A percentile compares a stretch with the other conserved stretches of the same genome.
phyloP scores from a whole-genome alignment of 2,329 filamentous ascomycete species.

The Oidium heveae region DNA sequence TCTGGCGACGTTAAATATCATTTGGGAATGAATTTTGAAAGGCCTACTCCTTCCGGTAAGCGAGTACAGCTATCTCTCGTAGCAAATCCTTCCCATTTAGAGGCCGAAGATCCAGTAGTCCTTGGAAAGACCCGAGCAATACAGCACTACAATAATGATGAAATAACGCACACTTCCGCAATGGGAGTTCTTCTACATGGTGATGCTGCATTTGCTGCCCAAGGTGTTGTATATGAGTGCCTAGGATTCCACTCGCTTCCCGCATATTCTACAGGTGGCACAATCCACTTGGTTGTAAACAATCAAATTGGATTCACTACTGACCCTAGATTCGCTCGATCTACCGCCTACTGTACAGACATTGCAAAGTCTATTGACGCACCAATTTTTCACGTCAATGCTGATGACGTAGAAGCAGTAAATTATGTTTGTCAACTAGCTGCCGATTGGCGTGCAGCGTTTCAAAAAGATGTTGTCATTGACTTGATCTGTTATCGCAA shows the following conservation, averaged over 20 bases:
- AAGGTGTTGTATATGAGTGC: constrained; percentile 95
- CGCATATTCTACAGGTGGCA: constrained; percentile 89
- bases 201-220: constrained; percentile 87
- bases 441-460: constrained; percentile 93
- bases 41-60: constrained; percentile 91
- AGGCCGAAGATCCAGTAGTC: constrained; percentile 94
- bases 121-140: constrained; percentile 94
- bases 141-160: constrained; percentile 96
- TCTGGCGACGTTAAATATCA: constrained; percentile 99
- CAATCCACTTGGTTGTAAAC: constrained; percentile 92
- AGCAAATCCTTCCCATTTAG: constrained; percentile 92
- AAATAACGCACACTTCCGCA: constrained; percentile 63
- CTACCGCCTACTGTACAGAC: constrained; percentile 95
- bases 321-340: constrained; percentile 88
- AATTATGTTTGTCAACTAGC: constrained; percentile 97
- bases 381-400: constrained; percentile 97
- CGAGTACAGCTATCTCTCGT: constrained; percentile 97
- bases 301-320: constrained; percentile 99
- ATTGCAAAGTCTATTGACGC: constrained; percentile 98
- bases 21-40: constrained; percentile 98
- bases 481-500: constrained; percentile 98
- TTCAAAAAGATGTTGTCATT: constrained; percentile 94
- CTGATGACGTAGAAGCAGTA: constrained; percentile 90
- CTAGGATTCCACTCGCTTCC: constrained; percentile 92
- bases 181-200: constrained; percentile 94